A percentile compares a stretch with the other conserved stretches of the same genome.
Conservation (phyloP, 2,329 filamentous ascomycete genomes). For the Trichoderma harzianum region DNA sequence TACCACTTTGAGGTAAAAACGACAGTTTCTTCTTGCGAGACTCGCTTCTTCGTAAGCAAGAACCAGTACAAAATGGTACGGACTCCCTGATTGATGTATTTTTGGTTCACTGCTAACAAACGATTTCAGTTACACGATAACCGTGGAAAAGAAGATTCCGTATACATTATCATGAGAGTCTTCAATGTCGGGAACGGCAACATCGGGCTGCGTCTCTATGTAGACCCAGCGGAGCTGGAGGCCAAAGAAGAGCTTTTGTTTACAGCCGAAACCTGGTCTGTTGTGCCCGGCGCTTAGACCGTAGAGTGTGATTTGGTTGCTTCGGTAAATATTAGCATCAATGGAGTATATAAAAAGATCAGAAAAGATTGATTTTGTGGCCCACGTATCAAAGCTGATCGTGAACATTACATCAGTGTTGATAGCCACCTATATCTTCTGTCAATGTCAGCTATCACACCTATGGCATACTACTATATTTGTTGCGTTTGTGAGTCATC, state of each 20-base stretch:
- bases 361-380: neutral
- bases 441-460: neutral
- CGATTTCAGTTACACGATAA: neutral
- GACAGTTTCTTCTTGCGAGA: conserved; percentile 35
- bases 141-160: neutral
- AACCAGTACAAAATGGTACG: conserved; percentile 38
- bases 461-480: neutral
- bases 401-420: neutral
- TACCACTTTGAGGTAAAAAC: conserved; percentile 51
- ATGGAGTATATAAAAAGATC: neutral
- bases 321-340: neutral
- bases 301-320: neutral
- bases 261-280: neutral
- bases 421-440: neutral
- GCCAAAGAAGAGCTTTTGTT: neutral
- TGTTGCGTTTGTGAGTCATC: neutral
- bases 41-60: conserved; percentile 45
- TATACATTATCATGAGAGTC: neutral
- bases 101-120: conserved; percentile 16
- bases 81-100: neutral
- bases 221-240: neutral
- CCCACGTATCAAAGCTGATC: neutral
- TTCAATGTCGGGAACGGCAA: neutral
- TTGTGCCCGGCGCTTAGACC: neutral
- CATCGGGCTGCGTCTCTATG: neutral